phyloP scores from a whole-genome alignment of 2,329 filamentous ascomycete genomes.

The Alternaria consortialis region DNA sequence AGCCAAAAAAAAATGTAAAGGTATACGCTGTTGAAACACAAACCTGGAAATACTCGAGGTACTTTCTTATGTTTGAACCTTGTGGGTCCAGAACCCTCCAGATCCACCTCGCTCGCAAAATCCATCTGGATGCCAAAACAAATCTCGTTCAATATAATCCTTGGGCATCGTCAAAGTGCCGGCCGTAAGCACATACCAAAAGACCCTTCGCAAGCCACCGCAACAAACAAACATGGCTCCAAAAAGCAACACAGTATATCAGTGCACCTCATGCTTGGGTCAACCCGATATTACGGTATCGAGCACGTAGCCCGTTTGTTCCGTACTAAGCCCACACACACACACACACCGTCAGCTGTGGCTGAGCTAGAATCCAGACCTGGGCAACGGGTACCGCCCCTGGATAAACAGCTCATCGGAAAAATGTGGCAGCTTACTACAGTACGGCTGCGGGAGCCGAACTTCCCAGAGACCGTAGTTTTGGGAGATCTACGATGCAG shows the following conservation, averaged over 20 bases:
- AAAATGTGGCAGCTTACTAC: conserved; percentile 3
- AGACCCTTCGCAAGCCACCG: background rate
- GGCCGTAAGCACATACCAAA: background rate
- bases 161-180: background rate
- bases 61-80: background rate
- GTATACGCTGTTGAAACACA: background rate
- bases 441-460: background rate
- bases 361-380: conserved; percentile 1
- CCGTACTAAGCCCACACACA: background rate
- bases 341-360: conserved; percentile 2
- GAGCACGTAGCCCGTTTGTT: background rate
- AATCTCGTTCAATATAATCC: conserved; percentile 1
- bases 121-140: background rate
- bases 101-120: background rate
- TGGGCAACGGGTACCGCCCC: conserved; percentile 1
- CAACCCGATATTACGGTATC: background rate
- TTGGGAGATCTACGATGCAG: conserved; percentile 10
- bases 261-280: background rate
- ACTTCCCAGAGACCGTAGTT: background rate
- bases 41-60: background rate
- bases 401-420: conserved; percentile 5
- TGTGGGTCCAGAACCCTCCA: background rate
- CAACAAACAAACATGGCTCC: background rate
- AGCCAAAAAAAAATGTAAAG: background rate
- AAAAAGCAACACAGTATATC: background rate